Base-by-base conservation (phyloP, 148 eudicot species). In the Selenicereus undatus region DNA sequence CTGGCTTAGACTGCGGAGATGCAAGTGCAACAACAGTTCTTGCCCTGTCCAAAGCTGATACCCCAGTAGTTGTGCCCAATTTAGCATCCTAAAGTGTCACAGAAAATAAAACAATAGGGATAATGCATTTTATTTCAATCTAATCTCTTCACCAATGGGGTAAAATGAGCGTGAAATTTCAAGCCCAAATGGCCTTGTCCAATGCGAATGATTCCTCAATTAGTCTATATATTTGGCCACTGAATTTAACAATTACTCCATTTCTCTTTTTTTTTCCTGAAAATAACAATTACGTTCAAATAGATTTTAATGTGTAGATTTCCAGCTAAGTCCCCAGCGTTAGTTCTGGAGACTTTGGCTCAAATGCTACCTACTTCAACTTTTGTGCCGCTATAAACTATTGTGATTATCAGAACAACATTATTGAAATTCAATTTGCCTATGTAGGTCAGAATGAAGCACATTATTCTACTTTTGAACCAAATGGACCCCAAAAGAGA, bases 1-100 rank as follows among this genome's bases (percentile, higher is more conserved):
- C 86, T 32, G 99, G 95, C 24, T 82, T 86, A 13, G 99, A 93
- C 48, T 87, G 36, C 1, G 90, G 83, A 73, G 95, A 92, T 45
- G 99, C 89, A 74, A 96, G 91, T 54, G 89, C 88, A 68, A 87
- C 84, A 20, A 92, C 91, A 21, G 99, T 93, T 87, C 80, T 88
- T 54, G 98, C 97, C 84, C 99, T 91, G 78, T 96, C 98, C 69
- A 93, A 86, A 85, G 98, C 95, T 48, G 98, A 96, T 78, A 92
- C 97, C 52, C 98, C 99, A 36, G 93, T 91, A 6, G 89, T 81
- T 74, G 91, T 90, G 43, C 94, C 97, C 54, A 87, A 82, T 82
- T 86, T 93, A 78, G 93, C 91, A 86, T 96, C 99, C 99, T 96
- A 77, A 68, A 73, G 21, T 78, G 69, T 43, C 35, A 32, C 20